Conservation (phyloP, 306 rosid genomes). For the Purshia tridentata region DNA sequence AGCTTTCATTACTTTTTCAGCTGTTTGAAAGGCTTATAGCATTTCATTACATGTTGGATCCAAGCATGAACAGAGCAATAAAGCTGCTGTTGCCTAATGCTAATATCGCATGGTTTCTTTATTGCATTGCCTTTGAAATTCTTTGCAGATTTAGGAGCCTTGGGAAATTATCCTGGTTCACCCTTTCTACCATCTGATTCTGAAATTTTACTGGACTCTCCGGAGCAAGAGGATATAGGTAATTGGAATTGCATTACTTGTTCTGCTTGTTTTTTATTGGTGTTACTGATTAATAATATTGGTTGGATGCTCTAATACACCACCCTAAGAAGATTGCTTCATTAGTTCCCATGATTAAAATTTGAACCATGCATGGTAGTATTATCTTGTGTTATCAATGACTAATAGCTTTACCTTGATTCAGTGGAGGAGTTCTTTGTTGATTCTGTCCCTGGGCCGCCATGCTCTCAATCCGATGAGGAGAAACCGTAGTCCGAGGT, state of each 20-base stretch:
- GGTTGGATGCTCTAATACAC: not conserved
- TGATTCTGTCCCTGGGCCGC: conserved; percentile 78
- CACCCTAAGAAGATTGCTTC: not conserved
- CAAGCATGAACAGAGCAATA: not conserved
- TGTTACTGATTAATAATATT: conserved; percentile 10
- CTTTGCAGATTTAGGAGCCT: conserved; percentile 88
- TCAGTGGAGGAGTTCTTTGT: conserved; percentile 98
- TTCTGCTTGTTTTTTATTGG: not conserved
- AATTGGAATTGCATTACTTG: conserved; percentile 16
- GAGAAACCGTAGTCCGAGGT: conserved; percentile 62
- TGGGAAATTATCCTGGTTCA: conserved; percentile 90
- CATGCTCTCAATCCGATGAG: conserved; percentile 81
- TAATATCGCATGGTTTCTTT: not conserved
- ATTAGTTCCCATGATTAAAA: not conserved
- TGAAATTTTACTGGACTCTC: conserved; percentile 86
- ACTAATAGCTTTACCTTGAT: conserved; percentile 27
- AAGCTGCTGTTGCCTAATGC: not conserved
- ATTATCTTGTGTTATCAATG: conserved; percentile 3
- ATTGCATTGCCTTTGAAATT: conserved; percentile 16
- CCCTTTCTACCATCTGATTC: conserved; percentile 94
- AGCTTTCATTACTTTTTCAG: not conserved
- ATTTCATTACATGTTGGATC: not conserved
- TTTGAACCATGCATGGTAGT: not conserved
- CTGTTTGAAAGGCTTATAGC: conserved; percentile 7
- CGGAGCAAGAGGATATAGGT: conserved; percentile 96